Percentiles rank a stretch among this genome's conserved stretches.
phyloP scores from a whole-genome alignment of 2,329 filamentous ascomycete species.

The Colletotrichum somersetense region DNA sequence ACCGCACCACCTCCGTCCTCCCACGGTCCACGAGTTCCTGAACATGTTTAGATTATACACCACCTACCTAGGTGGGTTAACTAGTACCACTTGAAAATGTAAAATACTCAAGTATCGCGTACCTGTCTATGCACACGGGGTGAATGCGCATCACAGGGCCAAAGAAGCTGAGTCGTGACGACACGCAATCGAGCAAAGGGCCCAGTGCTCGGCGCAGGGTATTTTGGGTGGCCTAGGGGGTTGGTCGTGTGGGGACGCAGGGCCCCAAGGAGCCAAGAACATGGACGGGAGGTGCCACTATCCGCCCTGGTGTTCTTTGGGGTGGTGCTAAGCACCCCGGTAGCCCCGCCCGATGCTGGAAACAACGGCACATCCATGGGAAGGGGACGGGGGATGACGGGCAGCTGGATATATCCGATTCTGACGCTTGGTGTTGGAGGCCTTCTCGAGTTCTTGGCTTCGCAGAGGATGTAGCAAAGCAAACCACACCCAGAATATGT shows the following conservation, averaged over 20 bases:
- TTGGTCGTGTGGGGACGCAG: conserved; percentile 12
- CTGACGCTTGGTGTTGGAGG: not conserved
- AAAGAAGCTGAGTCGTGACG: conserved; percentile 24
- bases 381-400: conserved; percentile 7
- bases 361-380: not conserved
- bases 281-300: conserved; percentile 3
- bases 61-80: not conserved
- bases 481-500: not conserved
- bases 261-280: conserved; percentile 5
- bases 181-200: conserved; percentile 30
- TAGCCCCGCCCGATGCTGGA: conserved; percentile 7
- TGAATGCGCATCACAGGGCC: conserved; percentile 2
- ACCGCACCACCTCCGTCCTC: not conserved
- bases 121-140: not conserved
- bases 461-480: not conserved
- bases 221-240: conserved; percentile 3
- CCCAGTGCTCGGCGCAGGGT: conserved; percentile 25
- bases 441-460: not conserved
- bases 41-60: not conserved
- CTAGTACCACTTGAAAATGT: not conserved
- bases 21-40: not conserved
- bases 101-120: not conserved
- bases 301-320: not conserved
- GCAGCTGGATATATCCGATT: not conserved
- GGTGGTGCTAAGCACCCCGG: not conserved